Conservation (phyloP, 805 yeast genomes). For the Ogataea paradorogensis region DNA sequence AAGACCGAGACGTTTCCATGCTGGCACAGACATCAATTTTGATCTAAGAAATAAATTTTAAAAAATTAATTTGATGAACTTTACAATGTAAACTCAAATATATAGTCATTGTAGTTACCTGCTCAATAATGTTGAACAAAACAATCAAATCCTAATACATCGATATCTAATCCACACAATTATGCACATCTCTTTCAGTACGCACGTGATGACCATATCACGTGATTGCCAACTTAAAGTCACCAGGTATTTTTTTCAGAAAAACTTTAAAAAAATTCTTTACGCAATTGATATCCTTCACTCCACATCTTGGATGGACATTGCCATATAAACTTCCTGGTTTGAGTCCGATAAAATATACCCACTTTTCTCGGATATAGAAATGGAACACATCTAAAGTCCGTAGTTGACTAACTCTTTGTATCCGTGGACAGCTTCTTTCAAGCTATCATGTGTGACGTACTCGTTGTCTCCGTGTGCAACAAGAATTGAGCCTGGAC, state of each 20-base stretch:
- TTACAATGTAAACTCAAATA: too few relatives aligned
- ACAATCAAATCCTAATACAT: not conserved
- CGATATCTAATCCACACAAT: not conserved
- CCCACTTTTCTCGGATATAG: constrained; percentile 31
- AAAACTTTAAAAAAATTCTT: not conserved
- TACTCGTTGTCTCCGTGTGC: constrained; percentile 61
- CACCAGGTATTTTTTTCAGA: too few relatives aligned
- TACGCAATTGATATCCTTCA: constrained; percentile 10
- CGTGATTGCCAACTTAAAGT: not conserved
- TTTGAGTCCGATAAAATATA: constrained; percentile 30
- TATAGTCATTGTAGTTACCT: too few relatives aligned
- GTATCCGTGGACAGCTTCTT: constrained; percentile 52
- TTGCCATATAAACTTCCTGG: constrained; percentile 27
- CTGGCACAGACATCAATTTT: constrained; percentile 50
- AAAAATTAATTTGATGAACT: not conserved
- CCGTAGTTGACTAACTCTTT: constrained; percentile 37
- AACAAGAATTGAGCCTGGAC: constrained; percentile 62
- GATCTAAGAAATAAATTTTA: constrained; percentile 1
- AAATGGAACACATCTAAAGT: constrained; percentile 24
- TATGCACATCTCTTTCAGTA: not conserved
- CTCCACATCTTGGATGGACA: constrained; percentile 14
- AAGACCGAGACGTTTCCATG: constrained; percentile 80
- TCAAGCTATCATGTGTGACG: constrained; percentile 45
- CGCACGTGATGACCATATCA: not conserved
- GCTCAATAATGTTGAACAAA: too few relatives aligned